Evolutionary conservation across 2,329 filamentous ascomycete species (phyloP).

Genomic region (Triangularia setosa): DNA sequence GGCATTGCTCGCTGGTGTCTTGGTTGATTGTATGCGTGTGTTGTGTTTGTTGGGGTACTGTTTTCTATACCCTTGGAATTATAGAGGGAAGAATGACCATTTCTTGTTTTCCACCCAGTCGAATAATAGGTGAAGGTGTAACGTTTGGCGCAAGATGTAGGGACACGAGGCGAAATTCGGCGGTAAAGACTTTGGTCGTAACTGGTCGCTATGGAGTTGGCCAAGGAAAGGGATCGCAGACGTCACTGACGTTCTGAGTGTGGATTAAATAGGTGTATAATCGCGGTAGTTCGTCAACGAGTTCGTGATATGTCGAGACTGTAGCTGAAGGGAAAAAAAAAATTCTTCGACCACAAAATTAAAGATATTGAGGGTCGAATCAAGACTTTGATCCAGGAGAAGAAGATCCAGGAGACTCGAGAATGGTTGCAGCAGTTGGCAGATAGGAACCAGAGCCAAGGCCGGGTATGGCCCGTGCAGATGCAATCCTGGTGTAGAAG

Average conservation of each 20-base stretch:
- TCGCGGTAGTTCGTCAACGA: not conserved
- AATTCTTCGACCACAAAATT: not conserved
- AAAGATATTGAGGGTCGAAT: not conserved
- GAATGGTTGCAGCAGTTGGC: not conserved
- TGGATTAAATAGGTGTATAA: not conserved
- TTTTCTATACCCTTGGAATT: not conserved
- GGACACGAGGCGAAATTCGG: not conserved
- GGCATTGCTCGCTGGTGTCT: constrained; percentile 30
- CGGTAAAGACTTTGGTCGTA: not conserved
- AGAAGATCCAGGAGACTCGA: not conserved
- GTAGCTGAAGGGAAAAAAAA: not conserved
- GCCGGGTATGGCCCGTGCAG: not conserved
- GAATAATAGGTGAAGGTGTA: not conserved
- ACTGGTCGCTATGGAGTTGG: not conserved
- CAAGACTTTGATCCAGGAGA: not conserved
- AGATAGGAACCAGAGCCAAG: not conserved
- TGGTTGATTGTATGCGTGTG: not conserved
- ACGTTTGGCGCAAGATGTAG: not conserved
- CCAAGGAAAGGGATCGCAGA: not conserved
- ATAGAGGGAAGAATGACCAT: not conserved
- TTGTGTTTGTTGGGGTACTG: not conserved
- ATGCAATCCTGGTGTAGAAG: not conserved
- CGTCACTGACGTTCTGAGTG: not conserved
- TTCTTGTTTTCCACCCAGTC: not conserved
- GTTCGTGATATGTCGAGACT: not conserved